Conservation (phyloP, 345 rosid species). For the Ceriops zippeliana region DNA sequence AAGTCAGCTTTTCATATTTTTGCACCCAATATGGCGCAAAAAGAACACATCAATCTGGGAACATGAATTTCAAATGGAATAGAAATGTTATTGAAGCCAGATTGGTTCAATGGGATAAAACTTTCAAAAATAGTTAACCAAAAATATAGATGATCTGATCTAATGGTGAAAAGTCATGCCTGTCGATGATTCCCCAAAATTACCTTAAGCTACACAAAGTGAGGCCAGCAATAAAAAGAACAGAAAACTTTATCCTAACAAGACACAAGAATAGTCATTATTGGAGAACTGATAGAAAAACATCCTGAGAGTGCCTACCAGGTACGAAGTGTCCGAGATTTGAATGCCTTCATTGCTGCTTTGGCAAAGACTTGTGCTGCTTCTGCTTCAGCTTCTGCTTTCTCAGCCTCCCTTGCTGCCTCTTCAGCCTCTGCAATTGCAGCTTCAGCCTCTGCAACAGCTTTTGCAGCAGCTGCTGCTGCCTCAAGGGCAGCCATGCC, state of each 20-base stretch:
- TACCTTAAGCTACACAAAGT: no score
- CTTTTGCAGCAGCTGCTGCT: conserved; percentile 90
- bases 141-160: neutral
- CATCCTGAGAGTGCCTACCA: conserved; percentile 32
- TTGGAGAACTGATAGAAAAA: conserved; percentile 3
- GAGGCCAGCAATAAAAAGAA: neutral
- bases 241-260: neutral
- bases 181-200: no score
- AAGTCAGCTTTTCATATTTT: no score
- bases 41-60: no score
- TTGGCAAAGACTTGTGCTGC: conserved; percentile 79
- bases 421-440: conserved; percentile 93
- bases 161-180: neutral
- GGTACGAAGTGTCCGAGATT: conserved; percentile 41
- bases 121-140: neutral
- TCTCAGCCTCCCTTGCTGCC: conserved; percentile 94
- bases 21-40: no score
- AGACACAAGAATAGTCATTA: neutral
- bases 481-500: conserved; percentile 88
- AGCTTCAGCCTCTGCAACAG: conserved; percentile 92
- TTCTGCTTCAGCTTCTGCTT: conserved; percentile 96
- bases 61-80: no score
- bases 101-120: neutral
- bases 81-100: neutral
- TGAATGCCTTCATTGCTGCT: conserved; percentile 77